Evolutionary conservation across 805 yeast species (phyloP).

Genomic region (Lachancea dasiensis): DNA sequence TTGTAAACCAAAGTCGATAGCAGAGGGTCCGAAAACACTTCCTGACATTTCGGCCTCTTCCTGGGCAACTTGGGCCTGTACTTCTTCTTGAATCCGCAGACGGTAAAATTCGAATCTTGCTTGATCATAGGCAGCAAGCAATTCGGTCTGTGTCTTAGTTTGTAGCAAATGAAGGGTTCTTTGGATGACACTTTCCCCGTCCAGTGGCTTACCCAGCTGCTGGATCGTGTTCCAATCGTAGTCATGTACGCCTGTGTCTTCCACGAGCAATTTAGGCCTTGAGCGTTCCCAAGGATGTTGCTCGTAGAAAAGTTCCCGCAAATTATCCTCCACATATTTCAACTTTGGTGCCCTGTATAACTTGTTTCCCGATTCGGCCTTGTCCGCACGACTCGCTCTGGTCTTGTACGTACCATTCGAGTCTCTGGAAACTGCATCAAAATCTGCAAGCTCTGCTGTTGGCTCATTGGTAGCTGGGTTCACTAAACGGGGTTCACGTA

Average conservation of each 20-base stretch:
- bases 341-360: conserved; percentile 30
- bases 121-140: conserved; percentile 70
- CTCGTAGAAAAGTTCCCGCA: conserved; percentile 74
- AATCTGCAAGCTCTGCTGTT: conserved; percentile 15
- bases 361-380: conserved; percentile 12
- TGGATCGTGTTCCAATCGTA: conserved; percentile 75
- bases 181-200: conserved; percentile 85
- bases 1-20: conserved; percentile 60
- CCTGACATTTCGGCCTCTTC: conserved; percentile 90
- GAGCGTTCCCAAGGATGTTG: conserved; percentile 99
- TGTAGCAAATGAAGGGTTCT: conserved; percentile 55
- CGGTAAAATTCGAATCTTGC: conserved; percentile 87
- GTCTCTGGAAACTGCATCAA: conserved; percentile 10
- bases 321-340: conserved; percentile 54
- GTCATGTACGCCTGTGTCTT: conserved; percentile 58
- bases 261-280: conserved; percentile 77
- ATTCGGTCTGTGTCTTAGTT: conserved; percentile 26
- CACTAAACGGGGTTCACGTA: conserved; percentile 25
- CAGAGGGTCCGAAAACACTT: conserved; percentile 56
- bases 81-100: conserved; percentile 76
- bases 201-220: conserved; percentile 68
- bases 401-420: conserved; percentile 32
- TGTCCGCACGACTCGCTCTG: conserved; percentile 23
- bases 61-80: conserved; percentile 59
- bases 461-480: conserved; percentile 23